Evolutionary conservation across 495 filamentous ascomycete species (phyloP), one percentile per base, ranked within the genome.

Genomic region (Neurospora sp.): DNA sequence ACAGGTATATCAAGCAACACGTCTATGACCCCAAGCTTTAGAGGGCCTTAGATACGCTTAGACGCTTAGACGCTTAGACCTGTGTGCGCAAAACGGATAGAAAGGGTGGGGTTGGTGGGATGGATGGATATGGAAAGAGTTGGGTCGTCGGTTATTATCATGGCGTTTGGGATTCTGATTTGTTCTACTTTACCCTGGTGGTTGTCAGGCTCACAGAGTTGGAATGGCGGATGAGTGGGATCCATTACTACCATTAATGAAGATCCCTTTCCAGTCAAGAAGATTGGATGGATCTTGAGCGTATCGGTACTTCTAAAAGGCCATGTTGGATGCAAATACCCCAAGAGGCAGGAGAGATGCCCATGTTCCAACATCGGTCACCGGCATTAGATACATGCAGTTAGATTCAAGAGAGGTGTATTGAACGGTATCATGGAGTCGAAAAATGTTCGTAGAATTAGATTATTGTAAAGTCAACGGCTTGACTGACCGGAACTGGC

Each of bases 1-100:
- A 92, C 75, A 88, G 87, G 70, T 97, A 87, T 86, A 94, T 97
- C 85, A 90, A 90, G 83, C 81, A 88, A 72, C 89, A 87, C 77
- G 92, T 97, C 85, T 97, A 97, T 77, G 89, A 97, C 77, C 92
- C 94, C 10, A 39, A 69, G 44, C 72, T 81, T 31, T 81, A 69
- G 7, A 66, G 8, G 27, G 54, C 9, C 54, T 18, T 8, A 66
- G 54, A 59, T 59, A 14, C 10, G 11, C 35, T 35, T 35, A 35
- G 35, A 35, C 31, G 31, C 2, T 35, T 35, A 35, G 31, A 35
- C 35, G 35, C 35, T 35, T 35, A 59, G 14, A 31, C 48, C 5
- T 1, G 11, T 59, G 54, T 66, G 6, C 14, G 14, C 54, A 37
- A 66, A 66, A 66, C 14, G 14, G 5, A 66, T 66, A 35, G 54